Percentiles rank a stretch among this genome's conserved stretches.
These are phyloP conservation scores for Candida glaebosa DNA, from an alignment of 805 yeast species.

Conservation along the genomic window DNA sequence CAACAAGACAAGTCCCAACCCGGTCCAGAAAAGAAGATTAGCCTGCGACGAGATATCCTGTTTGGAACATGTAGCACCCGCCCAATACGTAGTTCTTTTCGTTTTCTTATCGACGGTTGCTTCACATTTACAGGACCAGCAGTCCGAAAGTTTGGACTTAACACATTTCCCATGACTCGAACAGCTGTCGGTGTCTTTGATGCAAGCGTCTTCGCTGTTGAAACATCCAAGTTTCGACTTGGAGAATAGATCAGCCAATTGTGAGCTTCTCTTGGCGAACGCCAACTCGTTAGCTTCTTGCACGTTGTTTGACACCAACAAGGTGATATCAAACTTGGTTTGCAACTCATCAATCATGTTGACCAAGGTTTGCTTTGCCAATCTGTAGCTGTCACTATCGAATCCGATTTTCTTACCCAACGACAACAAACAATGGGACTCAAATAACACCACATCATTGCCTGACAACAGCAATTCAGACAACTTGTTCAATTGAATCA, in stretches of 20 bases:
- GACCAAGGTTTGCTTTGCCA: slow-evolving; percentile 34
- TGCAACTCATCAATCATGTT: slow-evolving; percentile 20
- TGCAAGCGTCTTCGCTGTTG: slow-evolving; percentile 45
- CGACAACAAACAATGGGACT: slow-evolving; percentile 40
- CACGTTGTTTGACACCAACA: slow-evolving; percentile 21
- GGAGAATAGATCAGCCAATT: slow-evolving; percentile 14
- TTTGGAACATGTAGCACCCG: slow-evolving; percentile 62
- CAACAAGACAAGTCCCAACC: slow-evolving; percentile 43
- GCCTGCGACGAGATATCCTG: slow-evolving; percentile 64
- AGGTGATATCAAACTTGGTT: slow-evolving; percentile 22
- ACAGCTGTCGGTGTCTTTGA: slow-evolving; percentile 45
- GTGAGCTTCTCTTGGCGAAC: slow-evolving; percentile 17
- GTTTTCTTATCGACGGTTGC: slow-evolving; percentile 39
- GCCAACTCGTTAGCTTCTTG: slow-evolving; percentile 5
- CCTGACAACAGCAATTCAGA: slow-evolving; percentile 15
- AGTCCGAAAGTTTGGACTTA: slow-evolving; percentile 24
- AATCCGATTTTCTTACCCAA: slow-evolving; percentile 43
- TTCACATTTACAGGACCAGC: slow-evolving; percentile 52
- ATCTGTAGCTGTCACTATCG: slow-evolving; percentile 37
- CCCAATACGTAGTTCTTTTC: slow-evolving; percentile 50
- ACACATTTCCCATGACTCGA: slow-evolving; percentile 53
- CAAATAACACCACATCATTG: slow-evolving; percentile 29
- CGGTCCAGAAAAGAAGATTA: slow-evolving; percentile 67
- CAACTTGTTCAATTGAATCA: slow-evolving; percentile 45
- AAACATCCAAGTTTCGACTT: slow-evolving; percentile 21